Evolutionary conservation across 352 stramenopile genomes (phyloP).

Genomic region (Thraustotheca clavata): DNA sequence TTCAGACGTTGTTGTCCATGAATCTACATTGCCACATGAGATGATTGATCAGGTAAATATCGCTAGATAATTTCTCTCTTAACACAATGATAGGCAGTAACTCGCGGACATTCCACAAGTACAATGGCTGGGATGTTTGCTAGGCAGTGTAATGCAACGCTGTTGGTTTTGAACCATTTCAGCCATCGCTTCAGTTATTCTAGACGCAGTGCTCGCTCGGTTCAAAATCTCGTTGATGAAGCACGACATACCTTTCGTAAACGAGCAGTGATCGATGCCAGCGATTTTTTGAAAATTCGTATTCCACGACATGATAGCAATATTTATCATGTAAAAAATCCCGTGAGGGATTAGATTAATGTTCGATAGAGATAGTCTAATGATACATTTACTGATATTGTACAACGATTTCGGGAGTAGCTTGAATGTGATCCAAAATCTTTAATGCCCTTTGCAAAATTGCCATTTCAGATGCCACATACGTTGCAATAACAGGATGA

Average conservation of each 20-base stretch:
- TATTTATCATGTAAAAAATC: constrained; percentile 25
- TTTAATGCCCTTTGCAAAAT: too few species aligned
- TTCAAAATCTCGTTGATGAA: constrained; percentile 59
- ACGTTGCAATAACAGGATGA: neutral
- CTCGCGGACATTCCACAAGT: constrained; percentile 71
- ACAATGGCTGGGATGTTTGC: constrained; percentile 68
- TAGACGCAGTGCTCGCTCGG: constrained; percentile 50
- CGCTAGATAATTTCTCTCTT: neutral
- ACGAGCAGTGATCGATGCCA: constrained; percentile 55
- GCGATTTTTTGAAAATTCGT: constrained; percentile 71
- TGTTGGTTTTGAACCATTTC: constrained; percentile 79
- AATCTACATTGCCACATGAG: constrained; percentile 68
- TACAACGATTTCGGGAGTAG: too few species aligned
- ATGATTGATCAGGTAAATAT: constrained; percentile 47
- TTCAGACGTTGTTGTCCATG: constrained; percentile 82
- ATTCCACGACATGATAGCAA: constrained; percentile 36
- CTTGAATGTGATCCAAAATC: too few species aligned
- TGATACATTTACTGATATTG: too few species aligned
- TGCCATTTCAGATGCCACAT: neutral
- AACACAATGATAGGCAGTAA: constrained; percentile 32
- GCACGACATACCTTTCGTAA: constrained; percentile 54
- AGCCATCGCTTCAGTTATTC: constrained; percentile 69
- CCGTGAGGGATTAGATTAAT: too few species aligned
- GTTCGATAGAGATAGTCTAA: too few species aligned
- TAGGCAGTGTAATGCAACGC: constrained; percentile 59